Evolutionary conservation across 306 rosid genomes (phyloP), one percentile per base, ranked within the genome.

Genomic region (Quercus cerris): DNA sequence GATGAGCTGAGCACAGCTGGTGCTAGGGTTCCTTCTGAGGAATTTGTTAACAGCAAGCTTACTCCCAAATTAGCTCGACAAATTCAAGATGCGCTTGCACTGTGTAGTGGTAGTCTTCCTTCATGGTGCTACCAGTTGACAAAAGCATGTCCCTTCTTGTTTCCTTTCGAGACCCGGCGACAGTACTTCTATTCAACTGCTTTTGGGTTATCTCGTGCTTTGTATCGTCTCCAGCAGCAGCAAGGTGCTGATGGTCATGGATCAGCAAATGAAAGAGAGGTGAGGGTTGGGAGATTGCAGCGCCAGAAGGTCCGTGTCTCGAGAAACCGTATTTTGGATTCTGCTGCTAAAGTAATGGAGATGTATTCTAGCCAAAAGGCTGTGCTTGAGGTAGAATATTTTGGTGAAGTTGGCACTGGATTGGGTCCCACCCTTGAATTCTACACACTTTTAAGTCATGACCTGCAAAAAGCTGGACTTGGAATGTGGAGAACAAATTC

Each of bases 361-460:
- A 90, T 96, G 98, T 96, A 96, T 85, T 91, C 98, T 33, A 96
- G 97, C 90, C 99, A 96, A 75, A 96, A 96, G 86, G 97, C 98
- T 71, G 97, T 96, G 68, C 98, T 96, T 82, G 99, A 96, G 90
- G 99, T 96, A 67, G 99, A 96, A 85, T 96, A 96, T 85, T 96
- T 96, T 86, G 99, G 99, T 78, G 99, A 96, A 86, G 99, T 93
- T 82, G 99, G 99, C 70, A 96, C 99, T 81, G 99, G 99, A 66
- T 83, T 96, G 84, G 99, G 99, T 81, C 99, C 99, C 63, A 96
- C 99, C 33, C 98, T 96, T 71, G 99, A 96, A 87, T 96, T 96
- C 70, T 96, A 96, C 77, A 96, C 99, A 44, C 98, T 96, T 79
- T 78, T 96, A 82, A 96, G 99, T 85, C 97, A 91, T 23, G 99